Evolutionary conservation across 768 basidiomycete genomes (phyloP).

Genomic region (Russula griseocarnosa): DNA sequence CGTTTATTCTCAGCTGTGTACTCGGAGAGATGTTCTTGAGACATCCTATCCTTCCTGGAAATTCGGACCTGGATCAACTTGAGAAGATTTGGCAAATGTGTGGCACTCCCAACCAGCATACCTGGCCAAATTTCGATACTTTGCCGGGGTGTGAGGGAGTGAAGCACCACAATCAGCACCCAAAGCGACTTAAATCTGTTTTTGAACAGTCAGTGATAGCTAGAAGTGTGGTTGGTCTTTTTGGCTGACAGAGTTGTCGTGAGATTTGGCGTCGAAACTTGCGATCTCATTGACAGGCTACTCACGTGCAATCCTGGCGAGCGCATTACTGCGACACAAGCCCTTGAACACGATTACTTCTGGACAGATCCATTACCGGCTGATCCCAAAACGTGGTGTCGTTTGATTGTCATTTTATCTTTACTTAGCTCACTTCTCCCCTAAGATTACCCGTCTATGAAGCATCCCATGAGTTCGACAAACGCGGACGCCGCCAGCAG

Average conservation of each 20-base stretch:
- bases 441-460: constrained; percentile 70
- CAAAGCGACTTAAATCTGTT: constrained; percentile 51
- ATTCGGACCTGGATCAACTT: constrained; percentile 87
- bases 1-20: constrained; percentile 59
- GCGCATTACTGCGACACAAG: constrained; percentile 79
- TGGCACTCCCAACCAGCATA: constrained; percentile 79
- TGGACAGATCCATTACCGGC: constrained; percentile 88
- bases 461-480: constrained; percentile 80
- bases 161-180: constrained; percentile 52
- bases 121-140: constrained; percentile 72
- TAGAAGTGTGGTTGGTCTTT: constrained; percentile 18
- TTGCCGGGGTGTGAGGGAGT: constrained; percentile 79
- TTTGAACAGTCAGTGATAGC: constrained; percentile 53
- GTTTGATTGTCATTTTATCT: neutral
- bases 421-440: constrained; percentile 9
- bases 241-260: constrained; percentile 8
- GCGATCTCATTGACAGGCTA: constrained; percentile 78
- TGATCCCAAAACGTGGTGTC: constrained; percentile 69
- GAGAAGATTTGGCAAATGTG: constrained; percentile 87
- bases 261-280: constrained; percentile 69
- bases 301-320: constrained; percentile 79
- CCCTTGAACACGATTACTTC: constrained; percentile 91
- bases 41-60: constrained; percentile 81
- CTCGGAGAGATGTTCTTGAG: constrained; percentile 95
- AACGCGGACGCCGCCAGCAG: constrained; percentile 55